These are phyloP conservation scores for Aureobasidium sp. DNA, from an alignment of 2,329 filamentous ascomycete genomes.

Conservation along the genomic window DNA sequence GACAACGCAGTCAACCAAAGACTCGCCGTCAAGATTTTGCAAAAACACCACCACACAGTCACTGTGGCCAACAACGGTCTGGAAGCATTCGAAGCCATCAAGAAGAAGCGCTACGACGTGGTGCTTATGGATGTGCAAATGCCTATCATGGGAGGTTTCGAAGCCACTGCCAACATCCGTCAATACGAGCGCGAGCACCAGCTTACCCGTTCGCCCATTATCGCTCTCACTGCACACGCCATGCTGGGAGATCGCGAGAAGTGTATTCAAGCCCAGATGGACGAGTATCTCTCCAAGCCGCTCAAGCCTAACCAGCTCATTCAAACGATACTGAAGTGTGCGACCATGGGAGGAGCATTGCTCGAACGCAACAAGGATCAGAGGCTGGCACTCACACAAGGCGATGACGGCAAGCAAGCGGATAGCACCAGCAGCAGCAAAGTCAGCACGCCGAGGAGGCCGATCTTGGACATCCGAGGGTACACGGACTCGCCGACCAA, in stretches of 20 bases:
- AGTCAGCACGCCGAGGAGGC: constrained; percentile 17
- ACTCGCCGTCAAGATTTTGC: constrained; percentile 89
- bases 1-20: constrained; percentile 97
- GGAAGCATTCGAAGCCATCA: constrained; percentile 86
- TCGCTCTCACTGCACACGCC: constrained; percentile 91
- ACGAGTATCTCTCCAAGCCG: constrained; percentile 95
- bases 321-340: constrained; percentile 94
- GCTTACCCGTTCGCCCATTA: constrained; percentile 81
- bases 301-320: constrained; percentile 95
- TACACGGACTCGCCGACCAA: constrained; percentile 60
- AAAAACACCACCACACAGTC: constrained; percentile 90
- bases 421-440: background rate
- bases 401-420: constrained; percentile 8
- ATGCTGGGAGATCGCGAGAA: constrained; percentile 98
- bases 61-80: constrained; percentile 92
- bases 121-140: constrained; percentile 99
- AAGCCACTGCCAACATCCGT: constrained; percentile 91
- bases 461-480: constrained; percentile 48
- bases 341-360: constrained; percentile 76
- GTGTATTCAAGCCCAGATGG: constrained; percentile 98
- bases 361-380: constrained; percentile 63
- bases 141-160: constrained; percentile 99
- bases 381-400: constrained; percentile 18
- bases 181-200: constrained; percentile 82
- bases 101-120: constrained; percentile 86